A percentile compares a stretch with the other conserved stretches of the same genome.
These are phyloP conservation scores for Lagenidium sp. DNA, from an alignment of 352 stramenopile genomes.

Conservation along the genomic window DNA sequence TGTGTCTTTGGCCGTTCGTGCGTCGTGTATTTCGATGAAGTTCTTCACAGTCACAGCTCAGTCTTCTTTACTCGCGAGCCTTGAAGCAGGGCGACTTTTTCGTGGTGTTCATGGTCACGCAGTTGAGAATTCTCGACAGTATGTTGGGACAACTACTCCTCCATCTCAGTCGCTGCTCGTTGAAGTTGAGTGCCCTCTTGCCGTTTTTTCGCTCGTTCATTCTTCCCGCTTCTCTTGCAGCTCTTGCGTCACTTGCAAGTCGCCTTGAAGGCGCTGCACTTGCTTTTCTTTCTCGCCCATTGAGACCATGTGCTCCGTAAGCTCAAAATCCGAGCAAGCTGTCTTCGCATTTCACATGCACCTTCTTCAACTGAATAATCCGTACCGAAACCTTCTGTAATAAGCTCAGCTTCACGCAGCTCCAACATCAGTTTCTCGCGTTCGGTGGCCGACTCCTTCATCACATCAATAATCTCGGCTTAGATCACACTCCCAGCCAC, in stretches of 20 bases:
- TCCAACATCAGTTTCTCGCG: conserved; percentile 41
- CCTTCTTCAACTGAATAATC: conserved; percentile 12
- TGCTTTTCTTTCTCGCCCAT: conserved; percentile 14
- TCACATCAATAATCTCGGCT: conserved; percentile 22
- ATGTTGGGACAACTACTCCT: conserved; percentile 34
- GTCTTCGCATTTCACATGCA: conserved; percentile 10
- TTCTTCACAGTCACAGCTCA: too few relatives aligned
- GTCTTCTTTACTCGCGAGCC: conserved; percentile 7
- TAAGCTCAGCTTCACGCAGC: conserved; percentile 6
- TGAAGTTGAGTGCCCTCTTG: conserved; percentile 35
- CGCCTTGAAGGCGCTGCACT: conserved; percentile 11
- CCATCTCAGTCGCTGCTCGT: conserved; percentile 30
- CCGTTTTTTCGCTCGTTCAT: too few relatives aligned
- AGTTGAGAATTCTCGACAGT: conserved; percentile 43
- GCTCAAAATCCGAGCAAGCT: conserved; percentile 7
- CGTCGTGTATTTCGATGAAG: too few relatives aligned
- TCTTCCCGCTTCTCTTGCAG: too few relatives aligned
- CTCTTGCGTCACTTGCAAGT: too few relatives aligned
- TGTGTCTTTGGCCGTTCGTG: conserved; percentile 5
- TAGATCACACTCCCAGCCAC: conserved; percentile 33
- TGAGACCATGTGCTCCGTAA: conserved; percentile 6
- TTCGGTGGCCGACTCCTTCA: conserved; percentile 33
- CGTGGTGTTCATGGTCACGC: conserved; percentile 14
- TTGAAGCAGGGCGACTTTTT: conserved; percentile 10
- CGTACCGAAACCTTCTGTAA: conserved; percentile 11